These are phyloP conservation scores for Colletotrichum tabaci DNA, from an alignment of 2,329 filamentous ascomycete species.

Conservation along the genomic window DNA sequence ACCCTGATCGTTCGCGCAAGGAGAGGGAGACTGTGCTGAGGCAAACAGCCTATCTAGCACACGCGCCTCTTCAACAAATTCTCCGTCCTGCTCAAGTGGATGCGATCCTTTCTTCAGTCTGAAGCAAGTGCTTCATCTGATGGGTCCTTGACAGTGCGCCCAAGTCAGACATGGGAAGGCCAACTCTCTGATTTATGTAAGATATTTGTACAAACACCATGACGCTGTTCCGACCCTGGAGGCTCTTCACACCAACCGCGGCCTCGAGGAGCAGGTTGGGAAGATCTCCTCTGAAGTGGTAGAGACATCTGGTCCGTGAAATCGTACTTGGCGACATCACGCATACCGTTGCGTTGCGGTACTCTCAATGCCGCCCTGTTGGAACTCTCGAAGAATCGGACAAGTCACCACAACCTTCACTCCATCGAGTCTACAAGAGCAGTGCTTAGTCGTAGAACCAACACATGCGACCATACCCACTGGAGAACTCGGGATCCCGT, in stretches of 20 bases:
- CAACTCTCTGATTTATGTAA: no score
- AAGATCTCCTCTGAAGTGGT: not conserved
- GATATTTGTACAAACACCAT: no score
- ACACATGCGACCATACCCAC: constrained; percentile 1
- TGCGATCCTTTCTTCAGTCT: no score
- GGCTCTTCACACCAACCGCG: not conserved
- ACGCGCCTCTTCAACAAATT: no score
- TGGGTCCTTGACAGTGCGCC: no score
- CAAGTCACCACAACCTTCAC: not conserved
- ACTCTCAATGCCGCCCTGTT: no score
- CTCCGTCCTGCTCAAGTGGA: no score
- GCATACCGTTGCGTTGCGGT: not conserved
- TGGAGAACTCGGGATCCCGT: constrained; percentile 1
- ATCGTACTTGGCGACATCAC: not conserved
- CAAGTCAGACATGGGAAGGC: no score
- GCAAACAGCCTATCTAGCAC: no score
- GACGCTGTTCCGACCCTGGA: not conserved
- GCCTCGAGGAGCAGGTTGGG: not conserved
- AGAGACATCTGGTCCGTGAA: not conserved
- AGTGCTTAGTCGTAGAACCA: not conserved
- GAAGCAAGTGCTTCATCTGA: no score
- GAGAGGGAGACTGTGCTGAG: no score
- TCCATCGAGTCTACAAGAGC: not conserved
- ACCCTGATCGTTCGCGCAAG: no score
- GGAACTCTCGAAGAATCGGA: not conserved